Evolutionary conservation across 2,329 filamentous ascomycete genomes (phyloP).

Genomic region (Apiospora koreana): DNA sequence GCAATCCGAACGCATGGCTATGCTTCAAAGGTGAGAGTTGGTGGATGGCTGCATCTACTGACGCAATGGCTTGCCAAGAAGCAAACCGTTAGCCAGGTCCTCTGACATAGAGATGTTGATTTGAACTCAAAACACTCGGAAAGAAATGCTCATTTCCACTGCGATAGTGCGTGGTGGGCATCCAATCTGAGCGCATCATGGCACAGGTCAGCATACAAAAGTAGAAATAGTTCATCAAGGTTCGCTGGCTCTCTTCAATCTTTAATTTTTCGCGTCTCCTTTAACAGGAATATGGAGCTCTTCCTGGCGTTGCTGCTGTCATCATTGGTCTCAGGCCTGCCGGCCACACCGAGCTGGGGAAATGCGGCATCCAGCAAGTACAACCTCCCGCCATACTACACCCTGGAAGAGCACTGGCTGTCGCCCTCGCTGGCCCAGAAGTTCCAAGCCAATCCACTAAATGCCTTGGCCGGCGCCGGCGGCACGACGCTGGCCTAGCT

Average conservation of each 20-base stretch:
- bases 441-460: too few relatives aligned
- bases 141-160: not conserved
- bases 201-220: not conserved
- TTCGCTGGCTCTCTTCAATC: not conserved
- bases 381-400: too few relatives aligned
- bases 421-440: too few relatives aligned
- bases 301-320: not conserved
- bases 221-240: not conserved
- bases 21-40: not conserved
- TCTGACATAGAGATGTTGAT: not conserved
- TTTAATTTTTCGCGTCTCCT: not conserved
- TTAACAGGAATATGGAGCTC: too few relatives aligned
- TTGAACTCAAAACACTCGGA: not conserved
- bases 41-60: not conserved
- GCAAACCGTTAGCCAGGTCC: not conserved
- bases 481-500: too few relatives aligned
- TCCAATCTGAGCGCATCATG: not conserved
- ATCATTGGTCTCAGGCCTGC: not conserved
- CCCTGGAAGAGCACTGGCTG: too few relatives aligned
- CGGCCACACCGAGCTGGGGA: not conserved
- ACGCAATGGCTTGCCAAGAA: not conserved
- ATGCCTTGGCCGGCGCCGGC: too few relatives aligned
- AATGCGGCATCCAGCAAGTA: conserved; percentile 6
- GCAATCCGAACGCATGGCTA: not conserved
- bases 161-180: not conserved